Percentiles rank a stretch among this genome's conserved stretches.
Evolutionary conservation across 352 stramenopile species (phyloP).

Genomic region (Halophytophthora batemanensis): DNA sequence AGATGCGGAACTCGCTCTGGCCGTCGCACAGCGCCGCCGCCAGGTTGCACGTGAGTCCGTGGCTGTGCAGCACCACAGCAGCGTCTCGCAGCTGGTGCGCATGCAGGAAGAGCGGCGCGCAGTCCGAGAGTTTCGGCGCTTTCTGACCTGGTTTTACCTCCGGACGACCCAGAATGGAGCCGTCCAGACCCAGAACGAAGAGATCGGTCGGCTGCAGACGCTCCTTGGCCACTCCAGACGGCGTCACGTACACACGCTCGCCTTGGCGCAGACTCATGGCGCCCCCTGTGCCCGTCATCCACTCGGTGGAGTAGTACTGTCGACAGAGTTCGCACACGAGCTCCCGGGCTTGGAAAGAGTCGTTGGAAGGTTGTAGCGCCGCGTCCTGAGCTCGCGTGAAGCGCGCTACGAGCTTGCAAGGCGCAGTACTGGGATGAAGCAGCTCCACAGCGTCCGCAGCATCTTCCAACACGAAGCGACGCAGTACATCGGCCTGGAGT

Average conservation of each 20-base stretch:
- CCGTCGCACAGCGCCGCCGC: constrained; percentile 89
- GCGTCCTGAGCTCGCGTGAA: constrained; percentile 42
- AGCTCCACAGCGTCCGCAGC: constrained; percentile 17
- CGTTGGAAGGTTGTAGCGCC: constrained; percentile 37
- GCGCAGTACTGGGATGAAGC: constrained; percentile 5
- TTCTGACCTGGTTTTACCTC: constrained; percentile 37
- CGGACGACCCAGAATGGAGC: constrained; percentile 69
- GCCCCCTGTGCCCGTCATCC: constrained; percentile 94
- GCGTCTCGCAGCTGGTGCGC: constrained; percentile 86
- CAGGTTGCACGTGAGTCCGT: constrained; percentile 85
- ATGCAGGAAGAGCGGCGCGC: constrained; percentile 92
- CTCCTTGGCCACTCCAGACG: constrained; percentile 96
- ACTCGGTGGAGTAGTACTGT: constrained; percentile 82
- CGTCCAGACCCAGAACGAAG: constrained; percentile 91
- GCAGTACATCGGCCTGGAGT: constrained; percentile 25
- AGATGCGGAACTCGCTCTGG: constrained; percentile 84
- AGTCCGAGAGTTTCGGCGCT: constrained; percentile 88
- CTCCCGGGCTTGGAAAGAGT: constrained; percentile 41
- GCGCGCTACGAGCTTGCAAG: constrained; percentile 22
- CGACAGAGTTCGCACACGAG: constrained; percentile 72
- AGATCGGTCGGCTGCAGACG: constrained; percentile 93
- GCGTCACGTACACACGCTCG: constrained; percentile 94
- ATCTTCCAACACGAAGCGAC: constrained; percentile 40
- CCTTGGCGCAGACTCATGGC: constrained; percentile 92
- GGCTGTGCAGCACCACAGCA: constrained; percentile 75